Percentiles rank a stretch among this genome's conserved stretches.
Conservation (phyloP, 2,329 filamentous ascomycete species). For the Ophiostoma triangulosporum region DNA sequence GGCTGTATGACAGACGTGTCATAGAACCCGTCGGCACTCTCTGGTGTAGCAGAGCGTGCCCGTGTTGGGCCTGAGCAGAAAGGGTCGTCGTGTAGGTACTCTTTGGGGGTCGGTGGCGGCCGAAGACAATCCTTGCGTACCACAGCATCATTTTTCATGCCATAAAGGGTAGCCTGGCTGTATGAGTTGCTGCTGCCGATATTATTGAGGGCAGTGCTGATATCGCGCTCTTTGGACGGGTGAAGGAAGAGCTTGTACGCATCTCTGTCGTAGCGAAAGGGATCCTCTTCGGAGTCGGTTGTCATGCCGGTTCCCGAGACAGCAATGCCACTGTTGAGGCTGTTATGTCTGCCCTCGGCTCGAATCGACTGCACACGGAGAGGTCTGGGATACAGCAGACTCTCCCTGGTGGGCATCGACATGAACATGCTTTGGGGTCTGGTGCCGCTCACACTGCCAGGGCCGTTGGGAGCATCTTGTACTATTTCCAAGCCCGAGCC, state of each 20-base stretch:
- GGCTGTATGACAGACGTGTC: slow-evolving; percentile 10
- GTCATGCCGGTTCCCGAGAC: slow-evolving; percentile 17
- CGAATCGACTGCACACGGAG: slow-evolving; percentile 13
- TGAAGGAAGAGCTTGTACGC: slow-evolving; percentile 25
- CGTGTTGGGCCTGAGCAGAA: slow-evolving; percentile 1
- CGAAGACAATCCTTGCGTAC: not conserved
- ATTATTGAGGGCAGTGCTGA: slow-evolving; percentile 27
- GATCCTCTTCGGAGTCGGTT: slow-evolving; percentile 27
- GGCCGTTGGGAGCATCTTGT: not conserved
- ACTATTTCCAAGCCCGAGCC: not conserved
- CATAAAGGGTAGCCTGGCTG: slow-evolving; percentile 14
- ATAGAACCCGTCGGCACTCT: slow-evolving; percentile 10
- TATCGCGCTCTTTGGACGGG: slow-evolving; percentile 27
- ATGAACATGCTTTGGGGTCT: not conserved
- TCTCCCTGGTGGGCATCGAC: slow-evolving; percentile 5
- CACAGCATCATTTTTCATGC: not conserved
- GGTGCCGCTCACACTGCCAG: not conserved
- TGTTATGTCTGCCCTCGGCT: slow-evolving; percentile 6
- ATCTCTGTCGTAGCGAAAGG: slow-evolving; percentile 32
- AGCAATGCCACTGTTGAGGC: slow-evolving; percentile 16
- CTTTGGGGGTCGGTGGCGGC: slow-evolving; percentile 2
- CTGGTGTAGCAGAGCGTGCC: slow-evolving; percentile 5
- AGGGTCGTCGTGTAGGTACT: slow-evolving; percentile 2
- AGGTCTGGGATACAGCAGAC: slow-evolving; percentile 12
- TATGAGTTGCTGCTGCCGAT: slow-evolving; percentile 17